phyloP scores from a whole-genome alignment of 2,329 filamentous ascomycete genomes.

The Chrysosporium queenslandicum region DNA sequence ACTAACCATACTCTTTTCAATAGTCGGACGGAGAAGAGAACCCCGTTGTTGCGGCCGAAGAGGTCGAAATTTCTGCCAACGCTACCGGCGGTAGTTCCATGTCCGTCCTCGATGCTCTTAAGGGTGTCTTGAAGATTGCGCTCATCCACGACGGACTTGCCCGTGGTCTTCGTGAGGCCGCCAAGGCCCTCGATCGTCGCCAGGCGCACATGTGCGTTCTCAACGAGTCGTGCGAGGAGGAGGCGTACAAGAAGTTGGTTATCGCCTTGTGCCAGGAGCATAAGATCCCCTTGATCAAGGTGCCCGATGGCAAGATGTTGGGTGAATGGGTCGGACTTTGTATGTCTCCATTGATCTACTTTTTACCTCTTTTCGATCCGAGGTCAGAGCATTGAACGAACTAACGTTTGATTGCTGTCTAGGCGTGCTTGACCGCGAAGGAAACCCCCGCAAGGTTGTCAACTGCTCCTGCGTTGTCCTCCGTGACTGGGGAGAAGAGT shows the following conservation, averaged over 20 bases:
- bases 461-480: slow-evolving; percentile 99
- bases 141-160: slow-evolving; percentile 99
- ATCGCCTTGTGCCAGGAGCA: slow-evolving; percentile 98
- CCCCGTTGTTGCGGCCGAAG: slow-evolving; percentile 63
- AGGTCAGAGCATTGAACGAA: no score
- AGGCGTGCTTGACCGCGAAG: slow-evolving; percentile 98
- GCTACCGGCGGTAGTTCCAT: slow-evolving; percentile 68
- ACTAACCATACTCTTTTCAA: not conserved
- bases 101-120: slow-evolving; percentile 95
- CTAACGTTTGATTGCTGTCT: no score
- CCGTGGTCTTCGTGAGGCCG: slow-evolving; percentile 94
- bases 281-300: slow-evolving; percentile 99
- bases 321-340: slow-evolving; percentile 99
- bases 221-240: slow-evolving; percentile 99
- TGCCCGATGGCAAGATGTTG: slow-evolving; percentile 98
- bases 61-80: slow-evolving; percentile 95
- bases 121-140: slow-evolving; percentile 96
- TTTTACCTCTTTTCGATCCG: no score
- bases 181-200: slow-evolving; percentile 96
- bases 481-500: slow-evolving; percentile 99
- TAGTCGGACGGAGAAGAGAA: slow-evolving; percentile 99
- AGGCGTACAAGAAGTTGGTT: slow-evolving; percentile 99
- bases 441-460: slow-evolving; percentile 99
- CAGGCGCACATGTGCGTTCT: slow-evolving; percentile 99
- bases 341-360: no score